A percentile compares a stretch with the other conserved stretches of the same genome.
Conservation (phyloP, 2,329 filamentous ascomycete genomes). For the Colletotrichum salicis region DNA sequence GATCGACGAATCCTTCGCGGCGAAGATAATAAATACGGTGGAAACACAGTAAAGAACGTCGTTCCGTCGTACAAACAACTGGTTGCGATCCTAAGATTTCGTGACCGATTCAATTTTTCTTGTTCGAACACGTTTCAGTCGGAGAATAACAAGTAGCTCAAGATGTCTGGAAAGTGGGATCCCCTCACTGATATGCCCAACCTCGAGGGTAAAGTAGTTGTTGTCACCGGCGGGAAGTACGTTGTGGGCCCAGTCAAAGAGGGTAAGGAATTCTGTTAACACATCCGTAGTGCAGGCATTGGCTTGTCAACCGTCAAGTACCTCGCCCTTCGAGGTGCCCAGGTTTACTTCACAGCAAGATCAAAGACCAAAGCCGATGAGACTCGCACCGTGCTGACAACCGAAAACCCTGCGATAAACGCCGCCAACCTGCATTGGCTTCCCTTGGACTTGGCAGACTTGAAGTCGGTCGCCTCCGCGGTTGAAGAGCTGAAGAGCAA, state of each 20-base stretch:
- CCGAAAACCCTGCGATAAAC: conserved; percentile 27
- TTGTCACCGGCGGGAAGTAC: conserved; percentile 43
- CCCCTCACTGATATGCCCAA: conserved; percentile 37
- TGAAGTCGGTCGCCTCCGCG: conserved; percentile 38
- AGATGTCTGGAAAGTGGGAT: conserved; percentile 29
- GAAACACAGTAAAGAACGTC: neutral
- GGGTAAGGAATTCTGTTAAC: neutral
- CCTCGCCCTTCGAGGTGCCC: conserved; percentile 40
- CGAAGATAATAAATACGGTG: neutral
- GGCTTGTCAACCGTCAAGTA: conserved; percentile 40
- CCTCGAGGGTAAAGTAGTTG: conserved; percentile 39
- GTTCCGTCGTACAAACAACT: neutral
- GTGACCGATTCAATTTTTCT: no score
- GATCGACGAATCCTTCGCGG: neutral
- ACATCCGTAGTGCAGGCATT: conserved; percentile 37
- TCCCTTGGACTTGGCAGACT: conserved; percentile 39
- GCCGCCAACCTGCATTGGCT: conserved; percentile 35
- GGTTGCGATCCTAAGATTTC: no score
- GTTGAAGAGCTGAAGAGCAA: conserved; percentile 35
- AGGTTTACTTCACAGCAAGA: conserved; percentile 41
- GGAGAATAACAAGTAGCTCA: neutral
- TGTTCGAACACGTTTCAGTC: neutral
- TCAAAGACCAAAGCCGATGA: conserved; percentile 37
- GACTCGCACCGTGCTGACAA: conserved; percentile 20
- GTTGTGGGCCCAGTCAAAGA: neutral